Evolutionary conservation across 1,284 basidiomycete genomes (phyloP), one percentile per base, ranked within the genome.

Genomic region (Vanrija humicola): DNA sequence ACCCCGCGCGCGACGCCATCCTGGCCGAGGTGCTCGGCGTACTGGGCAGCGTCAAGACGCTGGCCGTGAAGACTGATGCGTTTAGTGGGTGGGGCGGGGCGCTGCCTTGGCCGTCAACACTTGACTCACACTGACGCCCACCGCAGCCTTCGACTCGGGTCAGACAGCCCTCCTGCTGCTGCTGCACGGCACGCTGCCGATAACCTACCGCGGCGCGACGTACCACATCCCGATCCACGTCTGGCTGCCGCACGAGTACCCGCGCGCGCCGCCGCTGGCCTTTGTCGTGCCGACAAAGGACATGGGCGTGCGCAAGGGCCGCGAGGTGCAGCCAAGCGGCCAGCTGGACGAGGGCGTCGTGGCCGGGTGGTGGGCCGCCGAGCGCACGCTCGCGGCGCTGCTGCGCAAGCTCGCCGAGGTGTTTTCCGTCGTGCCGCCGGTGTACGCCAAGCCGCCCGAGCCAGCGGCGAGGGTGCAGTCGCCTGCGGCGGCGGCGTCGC

Each of bases 151-250:
- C 78, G 92, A 98, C 76, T 92, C 97, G 64, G 95, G 95, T 28
- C 85, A 94, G 39, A 87, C 90, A 0, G 89, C 93, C 66, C 82
- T 98, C 8, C 82, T 99, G 15, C 84, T 98, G 55, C 91, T 88
- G 56, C 66, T 97, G 1, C 88, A 94, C 65, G 96, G 96, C 10
- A 85, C 97, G 1, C 80, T 99, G 0, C 94, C 92, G 1, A 94
- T 98, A 63, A 74, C 82, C 0, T 97, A 86, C 77, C 83, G 87
- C 49, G 79, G 81, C 5, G 78, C 84, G 0, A 82, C 87, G 0
- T 99, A 99, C 80, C 90, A 98, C 74, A 98, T 98, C 64, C 95
- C 96, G 3, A 77, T 98, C 65, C 84, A 89, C 15, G 66, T 96
- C 60, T 98, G 95, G 95, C 65, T 96, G 43, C 82, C 89, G 6